Percentiles rank a stretch among this genome's conserved stretches.
These are phyloP conservation scores for Claviceps sp. DNA, from an alignment of 2,329 filamentous ascomycete genomes.

Conservation along the genomic window DNA sequence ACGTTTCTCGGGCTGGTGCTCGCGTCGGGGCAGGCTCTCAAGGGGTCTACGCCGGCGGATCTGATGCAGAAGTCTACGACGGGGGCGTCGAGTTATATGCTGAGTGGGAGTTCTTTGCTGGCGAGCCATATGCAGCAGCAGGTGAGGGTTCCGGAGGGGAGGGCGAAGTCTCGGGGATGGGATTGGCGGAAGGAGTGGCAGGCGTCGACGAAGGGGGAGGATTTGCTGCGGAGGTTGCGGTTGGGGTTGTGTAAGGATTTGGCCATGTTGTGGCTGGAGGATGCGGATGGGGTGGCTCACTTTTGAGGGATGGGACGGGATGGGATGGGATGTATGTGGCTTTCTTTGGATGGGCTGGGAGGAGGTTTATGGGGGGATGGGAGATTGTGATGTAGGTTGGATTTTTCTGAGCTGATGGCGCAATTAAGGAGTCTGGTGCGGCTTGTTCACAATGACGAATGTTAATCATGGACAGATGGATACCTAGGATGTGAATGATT, in stretches of 20 bases:
- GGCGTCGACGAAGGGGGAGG: slow-evolving; percentile 46
- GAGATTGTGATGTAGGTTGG: neutral
- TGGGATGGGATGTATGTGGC: neutral
- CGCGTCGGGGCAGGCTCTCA: slow-evolving; percentile 50
- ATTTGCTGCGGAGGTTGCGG: slow-evolving; percentile 61
- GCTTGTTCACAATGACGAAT: neutral
- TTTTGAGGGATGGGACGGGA: slow-evolving; percentile 9
- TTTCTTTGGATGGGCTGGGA: neutral
- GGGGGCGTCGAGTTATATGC: slow-evolving; percentile 42
- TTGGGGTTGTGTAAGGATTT: slow-evolving; percentile 63
- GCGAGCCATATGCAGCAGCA: slow-evolving; percentile 41
- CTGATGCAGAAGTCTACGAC: slow-evolving; percentile 46
- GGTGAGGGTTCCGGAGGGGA: slow-evolving; percentile 41
- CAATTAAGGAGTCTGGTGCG: neutral
- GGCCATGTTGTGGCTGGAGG: slow-evolving; percentile 53
- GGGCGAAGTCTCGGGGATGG: slow-evolving; percentile 49
- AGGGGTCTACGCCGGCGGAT: slow-evolving; percentile 49
- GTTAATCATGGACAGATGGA: too few relatives aligned
- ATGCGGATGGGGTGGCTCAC: slow-evolving; percentile 44
- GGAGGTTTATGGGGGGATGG: neutral
- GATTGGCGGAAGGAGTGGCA: slow-evolving; percentile 71
- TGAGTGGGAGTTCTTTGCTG: slow-evolving; percentile 63
- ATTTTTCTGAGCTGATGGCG: neutral
- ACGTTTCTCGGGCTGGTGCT: slow-evolving; percentile 68
- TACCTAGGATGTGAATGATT: too few relatives aligned